A percentile compares a stretch with the other conserved stretches of the same genome.
phyloP scores from a whole-genome alignment of 306 rosid genomes.

The Medicago lupulina region DNA sequence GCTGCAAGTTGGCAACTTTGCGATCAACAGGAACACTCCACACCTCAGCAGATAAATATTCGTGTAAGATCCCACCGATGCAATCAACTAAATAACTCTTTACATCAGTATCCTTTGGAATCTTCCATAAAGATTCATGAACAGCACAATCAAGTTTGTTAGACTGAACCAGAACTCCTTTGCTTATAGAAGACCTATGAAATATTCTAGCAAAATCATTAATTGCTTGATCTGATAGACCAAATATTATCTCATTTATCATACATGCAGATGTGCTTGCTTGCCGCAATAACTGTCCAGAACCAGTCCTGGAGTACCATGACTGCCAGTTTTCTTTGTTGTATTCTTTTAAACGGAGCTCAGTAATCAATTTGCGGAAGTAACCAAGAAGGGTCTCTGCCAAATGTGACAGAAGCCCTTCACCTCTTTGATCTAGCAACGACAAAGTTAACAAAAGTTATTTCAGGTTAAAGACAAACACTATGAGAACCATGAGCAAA shows the following conservation, averaged over 20 bases:
- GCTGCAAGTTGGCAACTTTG: conserved; percentile 46
- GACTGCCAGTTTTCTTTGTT: conserved; percentile 78
- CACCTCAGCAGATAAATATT: conserved; percentile 82
- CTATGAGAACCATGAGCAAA: conserved; percentile 33
- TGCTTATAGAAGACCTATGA: conserved; percentile 52
- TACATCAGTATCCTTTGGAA: conserved; percentile 55
- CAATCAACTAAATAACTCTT: conserved; percentile 73
- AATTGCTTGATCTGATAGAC: conserved; percentile 76
- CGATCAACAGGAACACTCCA: conserved; percentile 80
- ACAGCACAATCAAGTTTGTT: conserved; percentile 42
- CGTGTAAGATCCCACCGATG: conserved; percentile 81
- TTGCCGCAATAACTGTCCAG: conserved; percentile 86
- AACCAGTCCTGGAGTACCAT: conserved; percentile 88
- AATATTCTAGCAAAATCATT: conserved; percentile 59
- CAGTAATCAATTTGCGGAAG: conserved; percentile 79
- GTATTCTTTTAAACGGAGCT: conserved; percentile 74
- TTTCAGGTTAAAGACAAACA: conserved; percentile 25
- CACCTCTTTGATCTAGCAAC: conserved; percentile 65
- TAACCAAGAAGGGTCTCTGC: conserved; percentile 74
- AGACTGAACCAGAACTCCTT: conserved; percentile 50
- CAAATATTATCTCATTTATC: conserved; percentile 90
- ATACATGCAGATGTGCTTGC: conserved; percentile 93
- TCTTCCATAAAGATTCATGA: conserved; percentile 65
- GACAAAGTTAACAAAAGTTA: conserved; percentile 31
- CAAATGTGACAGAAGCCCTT: conserved; percentile 67